Base-by-base conservation (phyloP, 208 protist species). In the Trypanosoma boissoni region DNA sequence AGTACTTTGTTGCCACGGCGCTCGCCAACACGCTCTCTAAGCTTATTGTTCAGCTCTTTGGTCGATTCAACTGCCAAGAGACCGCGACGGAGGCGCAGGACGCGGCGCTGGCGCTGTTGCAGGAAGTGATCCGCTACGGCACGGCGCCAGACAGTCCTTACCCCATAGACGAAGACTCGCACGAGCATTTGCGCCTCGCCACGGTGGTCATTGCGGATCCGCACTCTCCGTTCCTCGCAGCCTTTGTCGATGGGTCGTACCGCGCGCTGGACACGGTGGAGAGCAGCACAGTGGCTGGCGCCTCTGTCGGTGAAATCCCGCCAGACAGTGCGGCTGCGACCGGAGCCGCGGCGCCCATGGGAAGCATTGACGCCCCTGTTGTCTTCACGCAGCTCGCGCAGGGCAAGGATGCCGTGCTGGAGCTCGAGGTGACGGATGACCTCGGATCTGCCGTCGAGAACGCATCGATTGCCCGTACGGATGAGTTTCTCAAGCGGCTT, bases 1-100 rank as follows among this genome's bases (percentile, higher is more conserved):
- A 99, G 64, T 98, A 96, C 68, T 99, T 98, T 74, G 68, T 99
- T 27, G 94, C 82, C 0, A 43, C 92, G 8, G 80, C 86, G 3
- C 63, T 99, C 9, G 83, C 87, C 24, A 88, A 71, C 20, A 91
- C 97, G 3, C 71, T 99, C 0, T 76, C 86, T 1, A 99, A 99
- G 79, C 82, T 99, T n/a, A 88, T 96, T 27, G 59, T 97, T n/a
- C 86, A 75, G 41, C 59, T 89, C 18, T 79, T 75, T 54, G 44
- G 48, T 12, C 36, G 31, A 10, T 49, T 46, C 43, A 58, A 49
- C 51, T 51, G 10, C 16, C 21, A 4, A 10, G 51, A 66, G 1
- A 69, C 85, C 28, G 52, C 58, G 1, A 74, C 66, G 21, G 60
- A 58, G 16, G 71, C 81, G 5, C 76, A 83, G 64, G 71, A 76